These are phyloP conservation scores for Cladochytrium replicatum DNA, from an alignment of 192 early-diverging fungal species.

Conservation along the genomic window DNA sequence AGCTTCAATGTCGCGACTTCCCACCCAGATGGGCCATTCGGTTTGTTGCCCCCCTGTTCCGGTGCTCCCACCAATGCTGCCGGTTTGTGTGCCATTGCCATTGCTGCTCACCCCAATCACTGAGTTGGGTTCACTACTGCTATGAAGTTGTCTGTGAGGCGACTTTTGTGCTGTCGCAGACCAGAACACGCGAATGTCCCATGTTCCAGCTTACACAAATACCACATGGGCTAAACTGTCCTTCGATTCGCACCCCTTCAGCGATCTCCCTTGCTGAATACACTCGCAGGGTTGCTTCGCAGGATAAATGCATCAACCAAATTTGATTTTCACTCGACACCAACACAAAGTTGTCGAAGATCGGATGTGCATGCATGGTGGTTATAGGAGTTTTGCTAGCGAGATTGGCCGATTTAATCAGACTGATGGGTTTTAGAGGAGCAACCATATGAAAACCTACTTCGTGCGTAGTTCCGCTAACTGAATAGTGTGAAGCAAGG, in stretches of 20 bases:
- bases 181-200: conserved; percentile 21
- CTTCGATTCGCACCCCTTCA: conserved; percentile 33
- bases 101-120: neutral
- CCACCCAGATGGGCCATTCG: neutral
- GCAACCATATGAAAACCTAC: conserved; percentile 1
- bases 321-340: conserved; percentile 46
- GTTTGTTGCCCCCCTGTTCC: neutral
- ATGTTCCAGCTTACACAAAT: conserved; percentile 41
- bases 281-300: conserved; percentile 24
- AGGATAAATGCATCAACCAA: conserved; percentile 31
- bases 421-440: neutral
- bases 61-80: neutral
- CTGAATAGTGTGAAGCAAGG: conserved; percentile 33
- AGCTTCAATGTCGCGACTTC: too few species aligned
- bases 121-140: neutral
- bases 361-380: conserved; percentile 29
- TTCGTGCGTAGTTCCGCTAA: conserved; percentile 27
- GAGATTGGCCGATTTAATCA: neutral
- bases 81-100: conserved; percentile 2
- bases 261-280: conserved; percentile 31
- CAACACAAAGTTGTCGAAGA: conserved; percentile 35
- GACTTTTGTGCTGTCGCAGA: conserved; percentile 6
- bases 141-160: neutral
- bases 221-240: conserved; percentile 40
- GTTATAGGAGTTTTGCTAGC: conserved; percentile 40